Conservation (phyloP, 2,329 filamentous ascomycete species). For the Ceratocystis harringtonii region DNA sequence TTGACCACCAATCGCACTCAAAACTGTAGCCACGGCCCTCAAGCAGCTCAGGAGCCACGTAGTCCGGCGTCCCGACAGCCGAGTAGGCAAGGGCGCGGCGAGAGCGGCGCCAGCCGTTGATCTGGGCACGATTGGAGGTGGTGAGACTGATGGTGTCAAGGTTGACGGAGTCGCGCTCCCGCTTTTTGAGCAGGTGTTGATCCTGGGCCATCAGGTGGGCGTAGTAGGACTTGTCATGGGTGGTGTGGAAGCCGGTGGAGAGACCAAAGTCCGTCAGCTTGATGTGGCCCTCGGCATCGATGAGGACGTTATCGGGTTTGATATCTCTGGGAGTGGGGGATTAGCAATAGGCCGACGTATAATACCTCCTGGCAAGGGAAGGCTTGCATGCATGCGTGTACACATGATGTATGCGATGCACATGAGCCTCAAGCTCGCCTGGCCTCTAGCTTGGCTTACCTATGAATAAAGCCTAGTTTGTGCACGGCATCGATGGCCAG, state of each 20-base stretch:
- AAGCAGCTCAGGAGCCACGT: slow-evolving; percentile 97
- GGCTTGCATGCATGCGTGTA: too few relatives aligned
- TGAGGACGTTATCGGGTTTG: slow-evolving; percentile 95
- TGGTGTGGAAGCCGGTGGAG: slow-evolving; percentile 93
- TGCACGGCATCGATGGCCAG: slow-evolving; percentile 70
- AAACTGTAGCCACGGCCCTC: slow-evolving; percentile 92
- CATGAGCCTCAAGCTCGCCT: too few relatives aligned
- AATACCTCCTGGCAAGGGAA: too few relatives aligned
- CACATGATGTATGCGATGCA: too few relatives aligned
- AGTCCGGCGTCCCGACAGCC: slow-evolving; percentile 93
- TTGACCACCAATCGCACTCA: slow-evolving; percentile 97
- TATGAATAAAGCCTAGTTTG: slow-evolving; percentile 66
- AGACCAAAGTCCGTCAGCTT: slow-evolving; percentile 97
- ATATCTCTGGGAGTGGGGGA: slow-evolving; percentile 50
- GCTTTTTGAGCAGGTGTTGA: slow-evolving; percentile 50
- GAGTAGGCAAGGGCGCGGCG: slow-evolving; percentile 94
- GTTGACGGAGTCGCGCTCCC: slow-evolving; percentile 80
- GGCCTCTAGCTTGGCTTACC: slow-evolving; percentile 35
- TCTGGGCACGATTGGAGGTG: slow-evolving; percentile 91
- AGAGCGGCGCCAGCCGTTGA: slow-evolving; percentile 97
- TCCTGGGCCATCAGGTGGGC: slow-evolving; percentile 75
- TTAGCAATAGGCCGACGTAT: too few relatives aligned
- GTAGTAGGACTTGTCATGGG: slow-evolving; percentile 97
- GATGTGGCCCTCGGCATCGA: slow-evolving; percentile 90
- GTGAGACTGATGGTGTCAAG: slow-evolving; percentile 97